A percentile compares a stretch with the other conserved stretches of the same genome.
These are phyloP conservation scores for Eruca vesicaria DNA, from an alignment of 441 rosid species.

Conservation along the genomic window DNA sequence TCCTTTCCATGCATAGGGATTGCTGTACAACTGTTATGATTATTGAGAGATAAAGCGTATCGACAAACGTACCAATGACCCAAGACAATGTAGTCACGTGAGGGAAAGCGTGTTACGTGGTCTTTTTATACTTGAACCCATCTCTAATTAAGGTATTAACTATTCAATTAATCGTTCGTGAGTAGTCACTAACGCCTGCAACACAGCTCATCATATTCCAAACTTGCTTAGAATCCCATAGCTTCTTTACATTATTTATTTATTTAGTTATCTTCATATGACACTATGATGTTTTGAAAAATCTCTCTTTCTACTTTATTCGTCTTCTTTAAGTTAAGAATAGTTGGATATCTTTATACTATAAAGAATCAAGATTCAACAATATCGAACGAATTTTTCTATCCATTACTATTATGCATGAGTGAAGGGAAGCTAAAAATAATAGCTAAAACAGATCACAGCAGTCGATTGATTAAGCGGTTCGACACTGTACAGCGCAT, in stretches of 20 bases:
- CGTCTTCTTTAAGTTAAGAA: conserved; percentile 20
- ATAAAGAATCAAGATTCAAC: conserved; percentile 23
- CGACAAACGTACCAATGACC: conserved; percentile 15
- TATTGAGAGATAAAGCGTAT: conserved; percentile 16
- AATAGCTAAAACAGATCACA: conserved; percentile 5
- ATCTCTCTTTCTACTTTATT: neutral
- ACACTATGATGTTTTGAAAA: too few relatives aligned
- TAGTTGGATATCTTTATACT: neutral
- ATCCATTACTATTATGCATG: conserved; percentile 17
- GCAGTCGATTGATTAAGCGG: conserved; percentile 18
- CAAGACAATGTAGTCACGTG: conserved; percentile 23
- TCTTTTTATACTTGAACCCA: conserved; percentile 27
- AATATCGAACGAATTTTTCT: conserved; percentile 15
- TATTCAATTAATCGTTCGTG: neutral
- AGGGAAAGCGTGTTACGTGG: conserved; percentile 38
- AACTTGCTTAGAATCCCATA: conserved; percentile 27
- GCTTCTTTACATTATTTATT: conserved; percentile 6
- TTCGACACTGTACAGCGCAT: conserved; percentile 3
- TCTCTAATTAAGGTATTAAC: conserved; percentile 15
- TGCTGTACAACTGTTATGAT: conserved; percentile 8
- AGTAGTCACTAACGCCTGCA: conserved; percentile 13
- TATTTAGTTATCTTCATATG: neutral
- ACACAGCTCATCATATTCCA: conserved; percentile 34
- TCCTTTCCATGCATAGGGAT: conserved; percentile 27
- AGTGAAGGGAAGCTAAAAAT: conserved; percentile 28